Conservation (phyloP, 108 stramenopile genomes). For the Skeletonema menzelii region DNA sequence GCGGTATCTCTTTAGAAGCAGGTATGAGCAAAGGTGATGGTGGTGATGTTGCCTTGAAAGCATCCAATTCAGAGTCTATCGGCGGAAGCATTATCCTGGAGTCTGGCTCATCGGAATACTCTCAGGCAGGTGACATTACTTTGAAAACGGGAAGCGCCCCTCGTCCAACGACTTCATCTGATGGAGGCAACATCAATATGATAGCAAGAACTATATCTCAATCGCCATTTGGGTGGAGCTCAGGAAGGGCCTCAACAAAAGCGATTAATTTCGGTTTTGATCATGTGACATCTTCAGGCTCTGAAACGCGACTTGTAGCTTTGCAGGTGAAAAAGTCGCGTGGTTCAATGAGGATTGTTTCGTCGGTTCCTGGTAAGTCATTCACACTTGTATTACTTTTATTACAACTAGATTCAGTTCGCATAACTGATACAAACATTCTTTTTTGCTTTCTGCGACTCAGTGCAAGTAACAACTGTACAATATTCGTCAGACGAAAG, state of each 20-base stretch:
- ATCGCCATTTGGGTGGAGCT: neutral
- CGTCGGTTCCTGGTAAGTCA: neutral
- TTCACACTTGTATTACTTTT: neutral
- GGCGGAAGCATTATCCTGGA: conserved; percentile 16
- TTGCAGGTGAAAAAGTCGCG: conserved; percentile 31
- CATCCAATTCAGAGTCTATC: neutral
- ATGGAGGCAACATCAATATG: conserved; percentile 41
- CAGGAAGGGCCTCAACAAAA: conserved; percentile 1
- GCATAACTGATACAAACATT: neutral
- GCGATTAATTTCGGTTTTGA: conserved; percentile 52
- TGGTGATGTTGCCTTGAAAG: conserved; percentile 1
- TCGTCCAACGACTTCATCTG: neutral
- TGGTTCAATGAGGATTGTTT: conserved; percentile 20
- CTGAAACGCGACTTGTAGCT: conserved; percentile 7
- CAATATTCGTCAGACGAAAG: conserved; percentile 64
- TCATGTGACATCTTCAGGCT: conserved; percentile 4
- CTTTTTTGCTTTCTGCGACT: conserved; percentile 11
- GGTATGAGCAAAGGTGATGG: conserved; percentile 1
- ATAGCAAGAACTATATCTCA: conserved; percentile 20
- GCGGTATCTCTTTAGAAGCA: conserved; percentile 1
- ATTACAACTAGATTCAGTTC: neutral
- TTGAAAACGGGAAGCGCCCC: conserved; percentile 16
- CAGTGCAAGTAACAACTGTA: conserved; percentile 51
- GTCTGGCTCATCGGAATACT: conserved; percentile 14
- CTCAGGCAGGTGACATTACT: conserved; percentile 22